phyloP scores from a whole-genome alignment of 1,284 basidiomycete genomes.

The Entoloma clypeatum region DNA sequence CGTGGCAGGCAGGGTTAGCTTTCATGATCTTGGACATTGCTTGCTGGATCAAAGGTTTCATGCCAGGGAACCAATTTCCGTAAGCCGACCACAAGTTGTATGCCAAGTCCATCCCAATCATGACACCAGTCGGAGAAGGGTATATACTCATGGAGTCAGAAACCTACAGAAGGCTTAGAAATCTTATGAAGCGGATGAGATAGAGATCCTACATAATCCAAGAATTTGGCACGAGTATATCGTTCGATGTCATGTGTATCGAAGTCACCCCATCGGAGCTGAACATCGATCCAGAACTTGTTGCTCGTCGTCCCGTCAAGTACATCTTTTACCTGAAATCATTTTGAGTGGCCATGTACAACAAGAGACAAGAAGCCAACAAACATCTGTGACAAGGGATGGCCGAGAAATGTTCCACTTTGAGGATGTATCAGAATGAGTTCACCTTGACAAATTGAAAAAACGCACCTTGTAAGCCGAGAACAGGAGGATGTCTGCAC shows the following conservation, averaged over 20 bases:
- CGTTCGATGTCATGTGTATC: conserved; percentile 98
- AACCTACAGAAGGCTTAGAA: conserved; percentile 45
- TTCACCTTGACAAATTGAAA: background rate
- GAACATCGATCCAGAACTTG: conserved; percentile 99
- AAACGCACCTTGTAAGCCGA: conserved; percentile 78
- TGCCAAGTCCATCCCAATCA: conserved; percentile 97
- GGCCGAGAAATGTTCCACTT: conserved; percentile 98
- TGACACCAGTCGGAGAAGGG: conserved; percentile 95
- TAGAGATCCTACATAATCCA: conserved; percentile 73
- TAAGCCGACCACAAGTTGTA: conserved; percentile 99
- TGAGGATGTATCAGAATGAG: conserved; percentile 17
- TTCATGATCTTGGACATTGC: conserved; percentile 99
- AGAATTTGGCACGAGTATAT: conserved; percentile 96
- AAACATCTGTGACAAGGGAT: conserved; percentile 89
- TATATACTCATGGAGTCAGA: conserved; percentile 98
- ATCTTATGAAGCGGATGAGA: background rate
- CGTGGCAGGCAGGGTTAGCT: conserved; percentile 97
- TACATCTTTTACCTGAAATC: conserved; percentile 79
- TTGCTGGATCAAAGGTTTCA: conserved; percentile 97
- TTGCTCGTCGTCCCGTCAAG: conserved; percentile 96
- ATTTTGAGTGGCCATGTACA: conserved; percentile 9
- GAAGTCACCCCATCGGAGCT: conserved; percentile 98
- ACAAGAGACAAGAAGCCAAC: conserved; percentile 24
- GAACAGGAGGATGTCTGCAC: conserved; percentile 96
- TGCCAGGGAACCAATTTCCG: conserved; percentile 98